Conservation (phyloP, 768 basidiomycete species). For the Multifurca ochricompacta region DNA sequence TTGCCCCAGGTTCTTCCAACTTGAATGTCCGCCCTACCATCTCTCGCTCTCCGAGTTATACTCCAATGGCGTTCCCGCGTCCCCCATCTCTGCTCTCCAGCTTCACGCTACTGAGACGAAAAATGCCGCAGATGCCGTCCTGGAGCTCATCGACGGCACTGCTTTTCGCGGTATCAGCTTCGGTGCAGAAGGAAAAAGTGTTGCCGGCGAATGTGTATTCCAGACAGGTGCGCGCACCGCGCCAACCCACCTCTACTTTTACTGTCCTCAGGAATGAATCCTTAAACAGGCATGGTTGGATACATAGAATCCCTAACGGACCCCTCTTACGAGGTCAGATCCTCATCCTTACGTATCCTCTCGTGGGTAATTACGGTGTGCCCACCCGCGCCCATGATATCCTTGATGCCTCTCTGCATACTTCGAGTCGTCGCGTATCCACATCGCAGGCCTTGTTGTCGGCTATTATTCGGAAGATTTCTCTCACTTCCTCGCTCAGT, state of each 20-base stretch:
- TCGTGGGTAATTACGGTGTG: constrained; percentile 97
- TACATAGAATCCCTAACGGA: constrained; percentile 98
- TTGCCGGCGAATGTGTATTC: constrained; percentile 98
- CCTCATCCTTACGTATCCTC: constrained; percentile 92
- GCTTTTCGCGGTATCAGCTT: constrained; percentile 87
- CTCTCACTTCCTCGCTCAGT: constrained; percentile 88
- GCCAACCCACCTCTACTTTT: constrained; percentile 5
- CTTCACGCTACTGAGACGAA: constrained; percentile 19
- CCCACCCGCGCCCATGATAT: constrained; percentile 52
- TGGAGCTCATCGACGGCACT: constrained; percentile 88
- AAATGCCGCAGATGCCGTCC: constrained; percentile 48
- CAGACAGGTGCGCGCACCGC: constrained; percentile 73
- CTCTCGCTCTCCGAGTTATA: constrained; percentile 37
- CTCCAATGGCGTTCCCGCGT: constrained; percentile 30
- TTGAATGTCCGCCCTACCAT: constrained; percentile 34
- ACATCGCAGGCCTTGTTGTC: constrained; percentile 84
- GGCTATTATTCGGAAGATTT: constrained; percentile 92
- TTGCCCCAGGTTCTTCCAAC: not conserved
- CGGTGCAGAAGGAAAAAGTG: constrained; percentile 83
- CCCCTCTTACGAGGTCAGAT: constrained; percentile 98
- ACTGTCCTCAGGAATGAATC: constrained; percentile 13
- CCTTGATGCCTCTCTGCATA: constrained; percentile 54
- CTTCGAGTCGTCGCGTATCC: constrained; percentile 94
- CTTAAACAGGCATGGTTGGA: constrained; percentile 86
- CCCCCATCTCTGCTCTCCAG: constrained; percentile 31